These are phyloP conservation scores for Fagus crenata DNA, from an alignment of 306 rosid species.

Conservation along the genomic window DNA sequence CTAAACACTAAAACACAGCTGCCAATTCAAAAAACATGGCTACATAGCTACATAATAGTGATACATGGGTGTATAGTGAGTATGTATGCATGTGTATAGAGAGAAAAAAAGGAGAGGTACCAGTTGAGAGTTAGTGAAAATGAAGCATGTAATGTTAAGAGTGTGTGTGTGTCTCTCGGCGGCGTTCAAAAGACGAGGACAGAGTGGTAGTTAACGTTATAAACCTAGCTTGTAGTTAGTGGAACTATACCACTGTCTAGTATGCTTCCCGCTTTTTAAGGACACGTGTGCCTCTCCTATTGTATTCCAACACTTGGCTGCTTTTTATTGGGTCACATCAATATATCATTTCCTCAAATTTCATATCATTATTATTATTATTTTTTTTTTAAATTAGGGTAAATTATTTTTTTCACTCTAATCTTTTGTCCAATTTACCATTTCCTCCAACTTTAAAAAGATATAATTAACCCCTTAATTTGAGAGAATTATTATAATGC, in stretches of 20 bases:
- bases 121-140: background rate
- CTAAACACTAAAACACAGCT: background rate
- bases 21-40: background rate
- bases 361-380: no score
- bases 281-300: conserved; percentile 21
- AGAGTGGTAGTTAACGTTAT: conserved; percentile 40
- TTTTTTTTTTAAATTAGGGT: no score
- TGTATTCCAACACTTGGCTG: background rate
- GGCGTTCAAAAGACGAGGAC: conserved; percentile 36
- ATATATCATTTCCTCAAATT: background rate
- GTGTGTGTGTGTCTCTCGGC: conserved; percentile 24
- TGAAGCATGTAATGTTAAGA: background rate
- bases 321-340: background rate
- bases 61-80: background rate
- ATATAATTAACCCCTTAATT: no score
- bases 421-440: no score
- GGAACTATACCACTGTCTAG: no score
- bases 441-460: no score
- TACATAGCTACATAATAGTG: background rate
- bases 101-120: conserved; percentile 17
- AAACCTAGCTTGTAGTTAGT: conserved; percentile 19
- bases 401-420: no score
- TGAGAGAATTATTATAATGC: no score
- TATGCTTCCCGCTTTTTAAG: conserved; percentile 33
- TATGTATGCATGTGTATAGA: background rate